phyloP scores from a whole-genome alignment of 176 grass and related monocot genomes.

The Juncus inflexus region DNA sequence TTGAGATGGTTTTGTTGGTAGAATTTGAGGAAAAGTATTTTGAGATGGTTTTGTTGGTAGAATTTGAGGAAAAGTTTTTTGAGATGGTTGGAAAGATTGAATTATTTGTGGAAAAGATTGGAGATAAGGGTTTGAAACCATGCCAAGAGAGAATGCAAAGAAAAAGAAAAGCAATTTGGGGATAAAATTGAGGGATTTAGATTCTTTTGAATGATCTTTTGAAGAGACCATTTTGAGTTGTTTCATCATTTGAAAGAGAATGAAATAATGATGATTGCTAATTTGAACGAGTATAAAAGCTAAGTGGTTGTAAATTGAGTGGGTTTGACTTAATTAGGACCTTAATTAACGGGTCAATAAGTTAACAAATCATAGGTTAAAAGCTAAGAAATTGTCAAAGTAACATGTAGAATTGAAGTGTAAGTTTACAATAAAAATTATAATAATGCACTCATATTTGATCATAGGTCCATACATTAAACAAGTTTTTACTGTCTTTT shows the following conservation, averaged over 20 bases:
- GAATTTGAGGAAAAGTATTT: background rate
- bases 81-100: background rate
- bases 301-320: no score
- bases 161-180: constrained; percentile 26
- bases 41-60: background rate
- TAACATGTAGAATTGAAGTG: no score
- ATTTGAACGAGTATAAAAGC: no score
- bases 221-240: background rate
- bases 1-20: background rate
- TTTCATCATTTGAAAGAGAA: background rate
- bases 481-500: no score
- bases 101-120: background rate
- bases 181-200: background rate
- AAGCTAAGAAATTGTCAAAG: no score
- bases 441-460: no score
- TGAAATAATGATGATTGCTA: background rate
- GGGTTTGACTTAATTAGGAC: no score
- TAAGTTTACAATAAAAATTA: no score
- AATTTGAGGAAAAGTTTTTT: background rate
- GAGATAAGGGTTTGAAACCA: constrained; percentile 33
- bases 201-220: background rate
- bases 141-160: constrained; percentile 41
- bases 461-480: no score
- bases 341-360: no score
- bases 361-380: no score